A percentile compares a stretch with the other conserved stretches of the same genome.
These are phyloP conservation scores for Carex arenaria DNA, from an alignment of 202 grass and related monocot species.

Conservation along the genomic window DNA sequence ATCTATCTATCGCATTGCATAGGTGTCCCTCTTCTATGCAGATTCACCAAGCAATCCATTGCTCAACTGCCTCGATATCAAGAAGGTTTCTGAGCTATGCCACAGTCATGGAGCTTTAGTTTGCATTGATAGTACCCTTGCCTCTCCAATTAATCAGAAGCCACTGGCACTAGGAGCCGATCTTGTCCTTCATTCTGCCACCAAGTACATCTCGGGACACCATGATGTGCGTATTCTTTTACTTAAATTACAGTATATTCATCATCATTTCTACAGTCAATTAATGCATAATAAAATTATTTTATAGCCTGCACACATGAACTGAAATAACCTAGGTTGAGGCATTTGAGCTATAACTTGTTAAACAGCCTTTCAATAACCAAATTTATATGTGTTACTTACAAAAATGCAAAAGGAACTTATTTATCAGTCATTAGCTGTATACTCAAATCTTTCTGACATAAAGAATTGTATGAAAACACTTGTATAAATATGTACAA, in stretches of 20 bases:
- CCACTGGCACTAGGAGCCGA: conserved; percentile 51
- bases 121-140: conserved; percentile 70
- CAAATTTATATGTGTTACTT: background rate
- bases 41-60: conserved; percentile 67
- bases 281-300: background rate
- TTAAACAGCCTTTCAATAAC: background rate
- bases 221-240: conserved; percentile 39
- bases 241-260: background rate
- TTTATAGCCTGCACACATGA: background rate
- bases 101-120: conserved; percentile 54
- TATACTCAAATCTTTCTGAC: no score
- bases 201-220: conserved; percentile 69
- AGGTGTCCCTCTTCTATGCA: conserved; percentile 56
- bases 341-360: background rate
- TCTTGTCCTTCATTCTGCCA: conserved; percentile 64
- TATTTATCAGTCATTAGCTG: no score
- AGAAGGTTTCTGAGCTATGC: conserved; percentile 34
- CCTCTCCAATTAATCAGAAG: conserved; percentile 71
- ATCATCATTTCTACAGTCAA: background rate
- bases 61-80: conserved; percentile 56
- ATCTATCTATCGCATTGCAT: background rate
- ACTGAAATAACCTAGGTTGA: background rate
- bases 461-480: no score
- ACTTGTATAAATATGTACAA: background rate
- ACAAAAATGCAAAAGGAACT: no score